phyloP scores from a whole-genome alignment of 441 rosid genomes.

The Macaranga tanarius region DNA sequence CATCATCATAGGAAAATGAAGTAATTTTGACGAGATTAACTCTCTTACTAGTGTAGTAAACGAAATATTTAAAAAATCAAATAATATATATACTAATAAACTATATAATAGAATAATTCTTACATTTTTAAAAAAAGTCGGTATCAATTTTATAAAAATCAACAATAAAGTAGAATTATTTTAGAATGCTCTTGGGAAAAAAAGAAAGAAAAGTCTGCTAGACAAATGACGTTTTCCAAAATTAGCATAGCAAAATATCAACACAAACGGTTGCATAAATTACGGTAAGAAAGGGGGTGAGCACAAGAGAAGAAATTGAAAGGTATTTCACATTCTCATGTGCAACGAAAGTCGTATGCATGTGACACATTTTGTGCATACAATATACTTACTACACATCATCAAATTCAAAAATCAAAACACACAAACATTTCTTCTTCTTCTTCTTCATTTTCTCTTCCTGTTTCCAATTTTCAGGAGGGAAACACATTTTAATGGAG shows the following conservation, averaged over 20 bases:
- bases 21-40: too few relatives aligned
- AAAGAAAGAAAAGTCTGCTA: too few relatives aligned
- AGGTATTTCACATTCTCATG: conserved; percentile 29
- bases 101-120: too few relatives aligned
- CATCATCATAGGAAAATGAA: too few relatives aligned
- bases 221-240: neutral
- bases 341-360: conserved; percentile 36
- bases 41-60: too few relatives aligned
- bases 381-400: neutral
- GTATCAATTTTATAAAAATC: too few relatives aligned
- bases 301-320: neutral
- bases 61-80: too few relatives aligned
- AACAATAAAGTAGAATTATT: too few relatives aligned
- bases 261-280: conserved; percentile 45
- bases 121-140: too few relatives aligned
- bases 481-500: conserved; percentile 13
- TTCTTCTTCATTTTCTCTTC: neutral
- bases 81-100: too few relatives aligned
- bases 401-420: neutral
- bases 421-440: neutral
- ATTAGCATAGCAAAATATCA: conserved; percentile 26
- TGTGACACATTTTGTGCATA: neutral
- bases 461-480: neutral
- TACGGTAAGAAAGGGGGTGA: conserved; percentile 43
- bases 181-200: too few relatives aligned